Evolutionary conservation across 1,139 yeast species (phyloP), one percentile per base, ranked within the genome.

Genomic region (Taphrina pruni): DNA sequence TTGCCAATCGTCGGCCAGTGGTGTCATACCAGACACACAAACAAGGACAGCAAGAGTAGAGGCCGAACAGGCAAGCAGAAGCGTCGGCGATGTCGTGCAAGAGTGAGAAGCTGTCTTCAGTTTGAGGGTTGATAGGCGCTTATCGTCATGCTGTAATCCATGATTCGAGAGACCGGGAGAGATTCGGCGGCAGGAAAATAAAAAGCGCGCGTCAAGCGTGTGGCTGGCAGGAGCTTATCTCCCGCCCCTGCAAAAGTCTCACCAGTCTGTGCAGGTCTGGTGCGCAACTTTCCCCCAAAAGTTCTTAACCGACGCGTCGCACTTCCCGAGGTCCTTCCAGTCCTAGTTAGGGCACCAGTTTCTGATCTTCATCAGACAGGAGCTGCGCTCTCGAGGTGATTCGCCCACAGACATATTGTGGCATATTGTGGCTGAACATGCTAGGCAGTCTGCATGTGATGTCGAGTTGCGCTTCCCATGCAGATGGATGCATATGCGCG

Each of bases 141-240:
- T 50, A 50, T 50, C 54, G 32, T 26, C 54, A 50, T 50, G 54
- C n/a, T 50, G 54, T 50, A 50, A 50, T 50, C n/a, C 14, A 45
- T 14, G 48, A 45, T 17, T 17, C 1, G 5, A 21, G n/a, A 21
- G 35, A 6, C 36, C 54, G 54, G 54, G 36, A 21, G 54, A 50
- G 54, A 2, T n/a, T 50, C 54, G 54, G 54, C 12, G 36, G 36
- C 36, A 21, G 36, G n/a, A 50, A 26, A 50, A 12, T 45, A 7
- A 12, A 17, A n/a, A n/a, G 48, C 8, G 48, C 48, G 48, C 48
- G 48, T 45, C 48, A n/a, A n/a, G 48, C 48, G 48, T 12, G 48
- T 45, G 48, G 48, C 48, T 50, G 54, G 32, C 54, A 50, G 54
- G 54, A 50, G 54, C 54, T 50, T 50, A 50, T 50, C 54, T 45